phyloP scores from a whole-genome alignment of 495 filamentous ascomycete species.

The Aspergillus saccharolyticus region DNA sequence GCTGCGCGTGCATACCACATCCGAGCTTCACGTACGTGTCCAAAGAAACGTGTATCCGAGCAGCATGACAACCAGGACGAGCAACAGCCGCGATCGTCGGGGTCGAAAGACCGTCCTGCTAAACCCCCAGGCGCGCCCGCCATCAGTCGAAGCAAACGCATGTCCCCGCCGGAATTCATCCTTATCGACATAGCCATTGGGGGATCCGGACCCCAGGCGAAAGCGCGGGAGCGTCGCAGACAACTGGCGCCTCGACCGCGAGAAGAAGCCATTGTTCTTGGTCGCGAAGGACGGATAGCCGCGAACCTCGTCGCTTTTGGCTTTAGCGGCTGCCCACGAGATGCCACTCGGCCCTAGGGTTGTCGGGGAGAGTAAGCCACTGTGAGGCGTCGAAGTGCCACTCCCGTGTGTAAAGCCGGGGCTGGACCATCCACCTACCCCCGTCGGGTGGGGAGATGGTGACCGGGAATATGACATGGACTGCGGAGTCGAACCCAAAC shows the following conservation, averaged over 20 bases:
- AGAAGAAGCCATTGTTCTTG: conserved; percentile 75
- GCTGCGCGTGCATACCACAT: not conserved
- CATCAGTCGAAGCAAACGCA: conserved; percentile 21
- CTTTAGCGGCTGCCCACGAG: conserved; percentile 76
- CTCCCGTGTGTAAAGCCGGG: conserved; percentile 70
- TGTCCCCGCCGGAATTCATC: conserved; percentile 60
- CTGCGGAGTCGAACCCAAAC: conserved; percentile 5
- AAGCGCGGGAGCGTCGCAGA: conserved; percentile 73
- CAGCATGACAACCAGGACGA: conserved; percentile 56
- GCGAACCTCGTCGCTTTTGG: conserved; percentile 68
- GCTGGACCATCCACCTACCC: conserved; percentile 75
- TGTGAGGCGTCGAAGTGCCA: conserved; percentile 62
- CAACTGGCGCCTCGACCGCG: conserved; percentile 67
- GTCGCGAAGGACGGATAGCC: conserved; percentile 80
- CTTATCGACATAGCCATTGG: conserved; percentile 61
- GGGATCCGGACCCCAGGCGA: conserved; percentile 23
- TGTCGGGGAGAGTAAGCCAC: conserved; percentile 39
- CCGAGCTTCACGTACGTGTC: conserved; percentile 31
- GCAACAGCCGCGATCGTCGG: conserved; percentile 54
- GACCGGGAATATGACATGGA: conserved; percentile 81
- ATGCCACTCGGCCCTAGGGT: conserved; percentile 43
- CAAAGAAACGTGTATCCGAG: conserved; percentile 59
- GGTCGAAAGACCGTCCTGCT: conserved; percentile 43
- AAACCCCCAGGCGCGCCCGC: conserved; percentile 27
- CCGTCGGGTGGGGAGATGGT: conserved; percentile 65